Percentiles rank a stretch among this genome's conserved stretches.
Conservation (phyloP, 352 stramenopile genomes). For the Lagenidium giganteum region DNA sequence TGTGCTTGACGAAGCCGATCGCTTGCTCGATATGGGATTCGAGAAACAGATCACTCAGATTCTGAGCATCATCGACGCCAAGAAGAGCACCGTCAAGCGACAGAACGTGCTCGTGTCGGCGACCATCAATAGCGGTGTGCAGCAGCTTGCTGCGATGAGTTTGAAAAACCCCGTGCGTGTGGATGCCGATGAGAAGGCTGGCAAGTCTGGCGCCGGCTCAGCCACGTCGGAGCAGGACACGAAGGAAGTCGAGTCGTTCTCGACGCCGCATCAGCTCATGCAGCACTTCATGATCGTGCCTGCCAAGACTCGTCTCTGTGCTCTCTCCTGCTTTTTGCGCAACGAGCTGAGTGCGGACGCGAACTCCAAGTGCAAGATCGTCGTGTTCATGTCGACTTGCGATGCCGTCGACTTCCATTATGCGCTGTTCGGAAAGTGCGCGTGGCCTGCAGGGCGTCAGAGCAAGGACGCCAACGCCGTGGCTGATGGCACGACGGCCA, state of each 20-base stretch:
- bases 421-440: constrained; percentile 84
- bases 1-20: constrained; percentile 98
- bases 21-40: constrained; percentile 99
- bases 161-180: constrained; percentile 66
- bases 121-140: constrained; percentile 84
- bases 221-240: constrained; percentile 5
- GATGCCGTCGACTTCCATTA: constrained; percentile 97
- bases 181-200: constrained; percentile 52
- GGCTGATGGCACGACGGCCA: constrained; percentile 79
- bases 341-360: constrained; percentile 49
- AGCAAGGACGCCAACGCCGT: constrained; percentile 57
- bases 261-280: constrained; percentile 90
- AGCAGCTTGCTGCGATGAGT: constrained; percentile 82
- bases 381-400: constrained; percentile 98
- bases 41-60: constrained; percentile 99
- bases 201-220: background rate
- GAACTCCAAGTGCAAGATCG: constrained; percentile 65
- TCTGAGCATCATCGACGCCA: constrained; percentile 91
- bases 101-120: constrained; percentile 86
- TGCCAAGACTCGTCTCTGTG: constrained; percentile 91
- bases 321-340: constrained; percentile 90
- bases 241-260: constrained; percentile 62
- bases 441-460: constrained; percentile 39
- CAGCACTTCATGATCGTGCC: constrained; percentile 96
- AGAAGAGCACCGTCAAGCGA: constrained; percentile 72